Percentiles rank a stretch among this genome's conserved stretches.
These are phyloP conservation scores for Ceratobasidium sp. DNA, from an alignment of 1,284 basidiomycete genomes.

Conservation along the genomic window DNA sequence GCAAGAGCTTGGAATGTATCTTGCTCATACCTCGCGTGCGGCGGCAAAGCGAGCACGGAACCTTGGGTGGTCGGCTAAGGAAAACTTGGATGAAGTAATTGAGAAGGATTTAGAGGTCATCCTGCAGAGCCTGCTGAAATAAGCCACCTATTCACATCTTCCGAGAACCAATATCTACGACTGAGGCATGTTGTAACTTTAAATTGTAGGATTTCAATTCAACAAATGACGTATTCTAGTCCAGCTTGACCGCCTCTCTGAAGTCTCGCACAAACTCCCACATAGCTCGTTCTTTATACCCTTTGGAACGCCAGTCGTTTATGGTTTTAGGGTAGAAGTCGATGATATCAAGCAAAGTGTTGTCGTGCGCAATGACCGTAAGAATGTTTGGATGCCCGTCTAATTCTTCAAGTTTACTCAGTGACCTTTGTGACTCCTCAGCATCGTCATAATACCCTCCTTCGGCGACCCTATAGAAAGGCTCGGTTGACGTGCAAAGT, in stretches of 20 bases:
- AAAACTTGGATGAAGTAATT: background rate
- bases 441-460: constrained; percentile 13
- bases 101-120: constrained; percentile 11
- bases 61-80: constrained; percentile 26
- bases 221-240: constrained; percentile 3
- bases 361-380: constrained; percentile 40
- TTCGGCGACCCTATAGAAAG: constrained; percentile 16
- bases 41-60: constrained; percentile 4
- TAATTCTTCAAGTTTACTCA: constrained; percentile 25
- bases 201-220: background rate
- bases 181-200: background rate
- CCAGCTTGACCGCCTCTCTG: constrained; percentile 5
- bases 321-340: constrained; percentile 37
- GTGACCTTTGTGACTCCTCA: constrained; percentile 15
- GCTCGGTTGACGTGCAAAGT: background rate
- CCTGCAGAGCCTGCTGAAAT: background rate
- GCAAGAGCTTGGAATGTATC: constrained; percentile 13
- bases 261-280: constrained; percentile 39
- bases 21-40: constrained; percentile 6
- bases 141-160: background rate
- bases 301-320: constrained; percentile 30
- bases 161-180: background rate
- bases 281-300: constrained; percentile 24
- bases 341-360: constrained; percentile 20
- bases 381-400: constrained; percentile 33